Base-by-base conservation (phyloP, 2,329 filamentous ascomycete species). In the Clonostachys chloroleuca region DNA sequence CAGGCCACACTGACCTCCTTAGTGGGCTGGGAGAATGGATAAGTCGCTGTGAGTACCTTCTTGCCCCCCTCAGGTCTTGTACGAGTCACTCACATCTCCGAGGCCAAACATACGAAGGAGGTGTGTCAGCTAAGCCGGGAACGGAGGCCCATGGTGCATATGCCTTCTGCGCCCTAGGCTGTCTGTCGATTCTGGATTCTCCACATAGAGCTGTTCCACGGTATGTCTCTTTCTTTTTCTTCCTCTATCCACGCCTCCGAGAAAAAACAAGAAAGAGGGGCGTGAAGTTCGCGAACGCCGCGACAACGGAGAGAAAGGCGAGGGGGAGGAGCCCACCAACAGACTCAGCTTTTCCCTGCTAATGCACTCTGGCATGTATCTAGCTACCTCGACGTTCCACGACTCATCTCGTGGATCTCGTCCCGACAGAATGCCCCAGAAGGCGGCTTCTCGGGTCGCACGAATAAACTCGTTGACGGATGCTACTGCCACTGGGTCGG, bases 401-500 rank as follows among this genome's bases (percentile, higher is more conserved):
- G 83, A 45, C 77, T 99, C 46, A 77, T 94, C 43, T 83, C 86
- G 50, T 99, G 94, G 91, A 80, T 99, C 37, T 92, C 90, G 8
- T 84, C 89, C 41, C 85, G 91, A 50, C 94, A 99, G 66, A 88
- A 92, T 64, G 83, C 84, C 33, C 94, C 92, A 5, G 94, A 97
- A 65, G 92, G 92, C 53, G 94, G 94, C 35, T 92, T 96, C 61
- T 87, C 89, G 39, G 94, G 94, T 51, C 86, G 94, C 56, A 96
- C 92, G 30, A 97, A 97, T 75, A 99, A 99, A 71, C 78, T 99
- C 34, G 94, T 97, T 34, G 94, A 99, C 66, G 94, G 92, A 42
- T 99, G 94, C 70, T 99, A 99, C 72, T 95, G 89, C 63, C 92
- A 96, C 68, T 99, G 94, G 94, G 87, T 96, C 34, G 94, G 94